Conservation (phyloP, 1,284 basidiomycete genomes). For the Marasmius tenuissimus region DNA sequence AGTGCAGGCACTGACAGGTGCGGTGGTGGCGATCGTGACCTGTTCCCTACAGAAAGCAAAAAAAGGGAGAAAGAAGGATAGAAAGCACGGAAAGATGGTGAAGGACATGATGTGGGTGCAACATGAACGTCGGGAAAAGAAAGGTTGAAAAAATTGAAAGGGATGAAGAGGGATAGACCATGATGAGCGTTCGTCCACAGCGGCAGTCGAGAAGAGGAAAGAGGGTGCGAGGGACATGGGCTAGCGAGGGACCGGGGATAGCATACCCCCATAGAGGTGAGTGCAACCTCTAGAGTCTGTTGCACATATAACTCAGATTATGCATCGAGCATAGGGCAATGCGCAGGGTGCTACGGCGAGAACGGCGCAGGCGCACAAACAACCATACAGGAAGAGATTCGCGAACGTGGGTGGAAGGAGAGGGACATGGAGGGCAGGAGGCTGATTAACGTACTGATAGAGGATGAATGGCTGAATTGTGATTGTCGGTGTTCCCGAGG, state of each 20-base stretch:
- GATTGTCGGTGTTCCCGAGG: conserved; percentile 22
- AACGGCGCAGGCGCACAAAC: conserved; percentile 23
- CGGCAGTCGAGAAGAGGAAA: conserved; percentile 35
- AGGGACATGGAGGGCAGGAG: conserved; percentile 51
- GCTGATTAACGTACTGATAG: conserved; percentile 77
- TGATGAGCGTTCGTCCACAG: conserved; percentile 57
- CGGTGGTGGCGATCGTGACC: conserved; percentile 12
- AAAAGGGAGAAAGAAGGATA: conserved; percentile 7
- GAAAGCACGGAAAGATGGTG: conserved; percentile 16
- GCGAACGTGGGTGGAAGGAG: conserved; percentile 13
- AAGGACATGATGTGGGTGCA: conserved; percentile 21
- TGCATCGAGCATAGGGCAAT: conserved; percentile 24
- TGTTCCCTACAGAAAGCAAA: conserved; percentile 10
- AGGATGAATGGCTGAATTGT: conserved; percentile 45
- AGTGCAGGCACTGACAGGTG: background rate
- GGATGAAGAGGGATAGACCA: conserved; percentile 38
- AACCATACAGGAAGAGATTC: conserved; percentile 2
- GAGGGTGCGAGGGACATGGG: conserved; percentile 26
- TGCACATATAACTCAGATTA: background rate
- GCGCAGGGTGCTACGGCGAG: conserved; percentile 29
- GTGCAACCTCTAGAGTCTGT: background rate
- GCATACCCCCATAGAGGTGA: background rate
- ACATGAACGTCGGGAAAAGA: conserved; percentile 35
- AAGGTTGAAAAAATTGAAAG: conserved; percentile 24
- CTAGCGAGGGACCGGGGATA: conserved; percentile 12